A percentile compares a stretch with the other conserved stretches of the same genome.
Evolutionary conservation across 192 early-diverging fungal genomes (phyloP).

Genomic region (Phycomyces blakesleeanus): DNA sequence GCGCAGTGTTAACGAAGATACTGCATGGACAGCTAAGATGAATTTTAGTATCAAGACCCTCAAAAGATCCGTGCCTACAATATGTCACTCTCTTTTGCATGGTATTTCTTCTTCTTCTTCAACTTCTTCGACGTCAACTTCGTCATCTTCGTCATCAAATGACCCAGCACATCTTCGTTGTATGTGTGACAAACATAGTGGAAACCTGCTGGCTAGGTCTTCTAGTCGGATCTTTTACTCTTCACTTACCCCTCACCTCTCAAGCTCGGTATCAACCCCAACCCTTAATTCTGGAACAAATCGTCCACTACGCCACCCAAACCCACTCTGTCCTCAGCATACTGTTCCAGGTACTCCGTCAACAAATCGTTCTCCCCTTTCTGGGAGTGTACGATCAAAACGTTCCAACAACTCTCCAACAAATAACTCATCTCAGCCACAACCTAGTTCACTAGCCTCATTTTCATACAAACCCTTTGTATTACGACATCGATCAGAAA

Average conservation of each 20-base stretch:
- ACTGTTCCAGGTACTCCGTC: too few species aligned
- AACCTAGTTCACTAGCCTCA: neutral
- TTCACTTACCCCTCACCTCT: neutral
- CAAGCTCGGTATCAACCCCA: neutral
- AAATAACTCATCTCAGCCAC: neutral
- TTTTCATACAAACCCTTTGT: slow-evolving; percentile 36
- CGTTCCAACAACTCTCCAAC: neutral
- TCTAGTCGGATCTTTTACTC: neutral
- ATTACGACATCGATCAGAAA: slow-evolving; percentile 46
- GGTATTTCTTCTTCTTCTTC: neutral
- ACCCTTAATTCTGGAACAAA: too few species aligned
- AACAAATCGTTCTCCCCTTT: too few species aligned
- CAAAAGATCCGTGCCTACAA: slow-evolving; percentile 25
- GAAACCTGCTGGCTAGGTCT: too few species aligned
- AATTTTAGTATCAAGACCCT: slow-evolving; percentile 26
- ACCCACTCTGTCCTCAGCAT: too few species aligned
- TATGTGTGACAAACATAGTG: neutral
- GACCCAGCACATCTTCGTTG: neutral
- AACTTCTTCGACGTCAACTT: too few species aligned
- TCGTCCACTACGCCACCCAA: neutral
- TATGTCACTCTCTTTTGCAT: slow-evolving; percentile 19
- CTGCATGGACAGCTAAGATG: slow-evolving; percentile 28
- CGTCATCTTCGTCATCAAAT: too few species aligned
- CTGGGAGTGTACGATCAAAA: too few species aligned
- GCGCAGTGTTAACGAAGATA: slow-evolving; percentile 15